Base-by-base conservation (phyloP, 2,329 filamentous ascomycete genomes). In the Parastagonospora avenae region DNA sequence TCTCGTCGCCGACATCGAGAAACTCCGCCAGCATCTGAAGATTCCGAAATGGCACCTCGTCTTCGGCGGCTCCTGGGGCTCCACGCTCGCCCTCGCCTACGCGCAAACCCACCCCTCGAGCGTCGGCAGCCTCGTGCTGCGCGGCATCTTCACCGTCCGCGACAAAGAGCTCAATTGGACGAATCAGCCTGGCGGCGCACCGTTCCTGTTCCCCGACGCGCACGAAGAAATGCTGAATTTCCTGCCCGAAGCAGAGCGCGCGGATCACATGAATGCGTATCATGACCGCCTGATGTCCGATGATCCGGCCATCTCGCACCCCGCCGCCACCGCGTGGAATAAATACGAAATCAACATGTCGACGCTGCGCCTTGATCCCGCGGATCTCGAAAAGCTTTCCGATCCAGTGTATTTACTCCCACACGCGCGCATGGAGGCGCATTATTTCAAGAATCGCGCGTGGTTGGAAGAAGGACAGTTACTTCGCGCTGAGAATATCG, bases 1-100 rank as follows among this genome's bases (percentile, higher is more conserved):
- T 48, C 64, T 80, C 0, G 70, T 79, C 2, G 57, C 69, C n/a
- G 79, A 81, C 51, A 76, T 80, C 54, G 78, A 80, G 52, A 58
- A 63, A 1, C 62, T 80, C 1, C 72, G 79, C 33, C 53, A 67
- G 12, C 75, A 79, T 45, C 66, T 80, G 6, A 46, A 66, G 1
- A 74, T 80, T 28, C 35, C 60, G 7, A 77, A 77, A 59, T 80
- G 78, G 79, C 66, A 68, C 48, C 48, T 74, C 36, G 73, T 80
- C 4, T 81, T 79, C 52, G 79, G 79, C 33, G 77, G 78, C 1
- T 79, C 77, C 1, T 80, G 78, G 78, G 78, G 78, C 30, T 76
- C 75, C 3, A 77, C 77, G 0, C 68, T 80, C 12, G 64, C 76
- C 0, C 64, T 80, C 0, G 68, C 74, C 19, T 80, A 80, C 57